Percentiles rank a stretch among this genome's conserved stretches.
Conservation (phyloP, 1,284 basidiomycete genomes). For the Chiua sp. region DNA sequence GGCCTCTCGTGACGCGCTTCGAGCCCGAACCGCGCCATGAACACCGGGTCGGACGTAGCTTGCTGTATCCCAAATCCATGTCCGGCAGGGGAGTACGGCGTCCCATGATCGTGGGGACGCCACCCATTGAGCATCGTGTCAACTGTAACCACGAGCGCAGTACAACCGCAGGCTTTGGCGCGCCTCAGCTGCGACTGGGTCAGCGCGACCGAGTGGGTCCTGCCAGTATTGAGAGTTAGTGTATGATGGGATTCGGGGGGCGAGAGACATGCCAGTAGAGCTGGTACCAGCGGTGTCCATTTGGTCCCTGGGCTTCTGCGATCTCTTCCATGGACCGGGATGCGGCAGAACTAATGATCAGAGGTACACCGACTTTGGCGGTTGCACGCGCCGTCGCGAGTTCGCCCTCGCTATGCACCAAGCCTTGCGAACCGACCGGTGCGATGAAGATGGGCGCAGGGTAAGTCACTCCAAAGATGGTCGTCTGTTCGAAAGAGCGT, state of each 20-base stretch:
- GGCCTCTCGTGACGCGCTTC: slow-evolving; percentile 50
- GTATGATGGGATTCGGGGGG: too few species aligned
- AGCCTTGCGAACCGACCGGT: slow-evolving; percentile 78
- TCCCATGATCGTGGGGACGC: slow-evolving; percentile 69
- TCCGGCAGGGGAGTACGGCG: slow-evolving; percentile 63
- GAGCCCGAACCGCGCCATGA: slow-evolving; percentile 59
- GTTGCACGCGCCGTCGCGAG: slow-evolving; percentile 72
- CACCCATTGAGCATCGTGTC: slow-evolving; percentile 72
- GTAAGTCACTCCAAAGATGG: slow-evolving; percentile 71
- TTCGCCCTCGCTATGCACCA: slow-evolving; percentile 72
- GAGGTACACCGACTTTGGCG: slow-evolving; percentile 65
- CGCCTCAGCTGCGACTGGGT: slow-evolving; percentile 68
- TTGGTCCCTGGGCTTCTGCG: slow-evolving; percentile 62
- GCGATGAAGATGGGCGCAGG: slow-evolving; percentile 70
- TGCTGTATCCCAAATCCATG: slow-evolving; percentile 65
- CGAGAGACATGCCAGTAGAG: slow-evolving; percentile 65
- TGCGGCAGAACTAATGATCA: slow-evolving; percentile 75
- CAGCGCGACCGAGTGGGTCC: slow-evolving; percentile 65
- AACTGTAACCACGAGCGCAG: slow-evolving; percentile 70
- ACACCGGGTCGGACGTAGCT: slow-evolving; percentile 71
- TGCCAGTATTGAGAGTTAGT: slow-evolving; percentile 25
- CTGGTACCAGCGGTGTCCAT: slow-evolving; percentile 77
- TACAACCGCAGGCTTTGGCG: slow-evolving; percentile 69
- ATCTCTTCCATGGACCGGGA: slow-evolving; percentile 76
- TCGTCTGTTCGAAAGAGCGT: slow-evolving; percentile 47